Conservation (phyloP, 352 stramenopile species). For the Globisporangium okanoganense region DNA sequence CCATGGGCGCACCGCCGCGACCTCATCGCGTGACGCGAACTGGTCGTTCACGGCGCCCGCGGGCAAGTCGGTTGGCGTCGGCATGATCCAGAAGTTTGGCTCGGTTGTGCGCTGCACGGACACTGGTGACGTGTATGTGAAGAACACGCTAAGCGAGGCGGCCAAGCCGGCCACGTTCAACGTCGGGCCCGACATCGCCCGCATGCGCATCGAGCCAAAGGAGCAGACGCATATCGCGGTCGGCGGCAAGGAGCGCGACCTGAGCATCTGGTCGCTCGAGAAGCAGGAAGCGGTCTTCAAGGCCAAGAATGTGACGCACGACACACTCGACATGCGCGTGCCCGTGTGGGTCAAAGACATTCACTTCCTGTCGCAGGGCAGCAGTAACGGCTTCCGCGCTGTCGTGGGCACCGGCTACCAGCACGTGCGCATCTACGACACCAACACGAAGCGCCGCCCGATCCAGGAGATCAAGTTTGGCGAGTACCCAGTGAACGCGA, state of each 20-base stretch:
- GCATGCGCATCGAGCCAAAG: slow-evolving; percentile 48
- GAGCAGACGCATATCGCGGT: slow-evolving; percentile 59
- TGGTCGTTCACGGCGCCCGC: slow-evolving; percentile 37
- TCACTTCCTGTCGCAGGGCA: slow-evolving; percentile 51
- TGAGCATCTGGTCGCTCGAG: slow-evolving; percentile 82
- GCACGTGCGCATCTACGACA: slow-evolving; percentile 86
- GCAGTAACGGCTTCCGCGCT: slow-evolving; percentile 64
- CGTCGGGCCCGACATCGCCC: slow-evolving; percentile 42
- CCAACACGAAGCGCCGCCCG: slow-evolving; percentile 77
- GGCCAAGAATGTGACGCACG: slow-evolving; percentile 84
- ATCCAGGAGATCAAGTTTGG: slow-evolving; percentile 70
- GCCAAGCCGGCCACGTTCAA: slow-evolving; percentile 48
- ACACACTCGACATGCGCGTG: slow-evolving; percentile 86
- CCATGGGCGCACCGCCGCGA: slow-evolving; percentile 32
- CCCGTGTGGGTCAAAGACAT: slow-evolving; percentile 89
- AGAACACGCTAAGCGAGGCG: slow-evolving; percentile 36
- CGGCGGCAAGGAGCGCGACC: slow-evolving; percentile 80
- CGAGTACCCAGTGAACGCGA: slow-evolving; percentile 69
- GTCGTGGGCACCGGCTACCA: slow-evolving; percentile 75
- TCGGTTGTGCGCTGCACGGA: slow-evolving; percentile 70
- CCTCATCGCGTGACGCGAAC: slow-evolving; percentile 27
- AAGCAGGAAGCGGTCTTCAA: slow-evolving; percentile 71
- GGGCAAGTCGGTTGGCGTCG: slow-evolving; percentile 41
- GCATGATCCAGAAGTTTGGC: slow-evolving; percentile 50
- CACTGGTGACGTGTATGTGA: slow-evolving; percentile 47